Conservation (phyloP, 768 basidiomycete species). For the Podaxis sp. region DNA sequence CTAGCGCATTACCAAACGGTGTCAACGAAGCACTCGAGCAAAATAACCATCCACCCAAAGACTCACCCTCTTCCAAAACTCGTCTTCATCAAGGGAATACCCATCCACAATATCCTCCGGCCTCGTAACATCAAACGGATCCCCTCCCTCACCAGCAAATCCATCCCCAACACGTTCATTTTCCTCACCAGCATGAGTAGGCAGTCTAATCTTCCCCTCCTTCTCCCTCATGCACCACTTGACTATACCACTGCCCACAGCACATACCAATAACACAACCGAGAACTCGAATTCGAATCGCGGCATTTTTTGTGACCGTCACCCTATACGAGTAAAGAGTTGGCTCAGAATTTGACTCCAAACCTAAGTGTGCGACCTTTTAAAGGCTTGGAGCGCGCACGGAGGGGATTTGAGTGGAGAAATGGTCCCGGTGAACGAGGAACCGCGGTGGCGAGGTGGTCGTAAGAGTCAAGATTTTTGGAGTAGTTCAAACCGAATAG, state of each 20-base stretch:
- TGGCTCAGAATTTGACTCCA: not conserved
- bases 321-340: not conserved
- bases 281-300: conserved; percentile 60
- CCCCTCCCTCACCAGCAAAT: conserved; percentile 19
- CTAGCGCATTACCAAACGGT: conserved; percentile 31
- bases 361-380: not conserved
- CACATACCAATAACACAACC: conserved; percentile 41
- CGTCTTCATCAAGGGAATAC: conserved; percentile 30
- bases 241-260: conserved; percentile 43
- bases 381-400: not conserved
- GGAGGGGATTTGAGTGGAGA: not conserved
- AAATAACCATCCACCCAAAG: conserved; percentile 27
- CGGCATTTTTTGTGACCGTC: conserved; percentile 37
- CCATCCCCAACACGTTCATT: conserved; percentile 12
- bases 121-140: conserved; percentile 52
- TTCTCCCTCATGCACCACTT: conserved; percentile 39
- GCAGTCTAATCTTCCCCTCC: conserved; percentile 45
- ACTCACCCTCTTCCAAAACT: conserved; percentile 32
- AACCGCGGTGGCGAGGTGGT: not conserved
- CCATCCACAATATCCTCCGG: conserved; percentile 55
- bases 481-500: not conserved
- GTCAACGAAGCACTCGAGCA: not conserved
- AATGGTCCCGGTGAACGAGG: not conserved
- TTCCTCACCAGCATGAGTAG: conserved; percentile 17
- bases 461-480: not conserved